These are phyloP conservation scores for Sporothrix mexicana DNA, from an alignment of 2,329 filamentous ascomycete species.

Conservation along the genomic window DNA sequence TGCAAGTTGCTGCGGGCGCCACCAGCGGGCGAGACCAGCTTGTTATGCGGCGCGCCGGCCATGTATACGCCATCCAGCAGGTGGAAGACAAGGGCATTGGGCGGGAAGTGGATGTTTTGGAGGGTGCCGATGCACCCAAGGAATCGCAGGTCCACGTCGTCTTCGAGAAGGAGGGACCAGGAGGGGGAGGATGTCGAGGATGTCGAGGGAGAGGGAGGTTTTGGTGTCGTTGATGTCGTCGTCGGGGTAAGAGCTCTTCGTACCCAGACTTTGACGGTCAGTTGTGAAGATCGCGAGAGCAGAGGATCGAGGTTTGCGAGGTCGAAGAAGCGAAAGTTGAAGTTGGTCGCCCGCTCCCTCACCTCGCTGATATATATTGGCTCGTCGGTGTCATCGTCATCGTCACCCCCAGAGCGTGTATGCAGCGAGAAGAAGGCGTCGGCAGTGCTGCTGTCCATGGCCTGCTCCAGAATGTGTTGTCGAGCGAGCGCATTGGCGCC, in stretches of 20 bases:
- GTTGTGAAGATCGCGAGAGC: conserved; percentile 67
- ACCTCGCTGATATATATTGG: conserved; percentile 92
- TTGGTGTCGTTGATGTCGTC: not conserved
- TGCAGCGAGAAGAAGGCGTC: conserved; percentile 91
- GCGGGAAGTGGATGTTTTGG: conserved; percentile 69
- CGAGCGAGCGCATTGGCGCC: conserved; percentile 53
- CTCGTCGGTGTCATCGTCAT: conserved; percentile 63
- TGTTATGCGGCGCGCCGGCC: conserved; percentile 44
- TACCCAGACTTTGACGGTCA: conserved; percentile 79
- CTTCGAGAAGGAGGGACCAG: conserved; percentile 71
- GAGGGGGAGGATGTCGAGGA: conserved; percentile 39
- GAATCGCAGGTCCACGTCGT: conserved; percentile 71
- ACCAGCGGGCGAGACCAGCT: not conserved
- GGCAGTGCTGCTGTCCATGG: conserved; percentile 74
- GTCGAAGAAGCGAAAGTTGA: conserved; percentile 86
- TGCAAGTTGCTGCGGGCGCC: conserved; percentile 53
- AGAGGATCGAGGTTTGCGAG: conserved; percentile 66
- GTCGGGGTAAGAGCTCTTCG: conserved; percentile 47
- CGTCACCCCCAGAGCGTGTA: conserved; percentile 39
- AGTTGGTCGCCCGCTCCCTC: conserved; percentile 82
- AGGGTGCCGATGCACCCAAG: conserved; percentile 81
- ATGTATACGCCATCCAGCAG: conserved; percentile 34
- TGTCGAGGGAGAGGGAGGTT: not conserved
- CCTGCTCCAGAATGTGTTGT: conserved; percentile 77
- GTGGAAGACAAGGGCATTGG: conserved; percentile 72